These are phyloP conservation scores for Fusarium sp. DNA, from an alignment of 2,329 filamentous ascomycete genomes.

Conservation along the genomic window DNA sequence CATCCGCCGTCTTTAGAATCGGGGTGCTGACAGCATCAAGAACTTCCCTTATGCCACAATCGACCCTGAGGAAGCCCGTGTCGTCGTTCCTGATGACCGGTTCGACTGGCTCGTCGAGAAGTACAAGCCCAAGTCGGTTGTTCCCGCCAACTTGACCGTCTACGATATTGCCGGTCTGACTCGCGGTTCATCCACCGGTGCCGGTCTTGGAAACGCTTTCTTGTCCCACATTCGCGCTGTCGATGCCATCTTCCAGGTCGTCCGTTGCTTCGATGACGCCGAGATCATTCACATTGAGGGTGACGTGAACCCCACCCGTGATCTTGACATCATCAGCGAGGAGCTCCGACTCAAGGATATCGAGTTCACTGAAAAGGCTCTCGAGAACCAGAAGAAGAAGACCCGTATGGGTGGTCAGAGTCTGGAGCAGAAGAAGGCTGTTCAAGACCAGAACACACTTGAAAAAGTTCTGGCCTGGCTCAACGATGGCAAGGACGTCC, in stretches of 20 bases:
- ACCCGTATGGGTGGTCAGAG: conserved; percentile 93
- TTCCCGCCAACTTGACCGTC: conserved; percentile 97
- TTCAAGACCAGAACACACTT: conserved; percentile 92
- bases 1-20: conserved; percentile 50
- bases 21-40: conserved; percentile 62
- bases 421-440: conserved; percentile 97
- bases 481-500: conserved; percentile 90
- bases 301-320: conserved; percentile 93
- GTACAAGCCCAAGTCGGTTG: conserved; percentile 96
- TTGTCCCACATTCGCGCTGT: conserved; percentile 98
- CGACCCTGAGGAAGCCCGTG: conserved; percentile 96
- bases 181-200: conserved; percentile 94
- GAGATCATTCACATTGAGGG: conserved; percentile 99
- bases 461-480: conserved; percentile 88
- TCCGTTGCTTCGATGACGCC: conserved; percentile 97
- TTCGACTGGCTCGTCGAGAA: conserved; percentile 96
- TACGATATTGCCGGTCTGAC: conserved; percentile 99
- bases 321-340: conserved; percentile 96
- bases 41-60: conserved; percentile 99
- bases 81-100: conserved; percentile 94
- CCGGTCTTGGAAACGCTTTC: conserved; percentile 97
- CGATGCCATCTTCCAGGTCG: conserved; percentile 97
- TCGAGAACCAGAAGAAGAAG: conserved; percentile 92
- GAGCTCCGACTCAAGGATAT: conserved; percentile 98
- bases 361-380: conserved; percentile 96